A percentile compares a stretch with the other conserved stretches of the same genome.
Evolutionary conservation across 108 stramenopile species (phyloP).

Genomic region (Cyclostephanos tholiformis): DNA sequence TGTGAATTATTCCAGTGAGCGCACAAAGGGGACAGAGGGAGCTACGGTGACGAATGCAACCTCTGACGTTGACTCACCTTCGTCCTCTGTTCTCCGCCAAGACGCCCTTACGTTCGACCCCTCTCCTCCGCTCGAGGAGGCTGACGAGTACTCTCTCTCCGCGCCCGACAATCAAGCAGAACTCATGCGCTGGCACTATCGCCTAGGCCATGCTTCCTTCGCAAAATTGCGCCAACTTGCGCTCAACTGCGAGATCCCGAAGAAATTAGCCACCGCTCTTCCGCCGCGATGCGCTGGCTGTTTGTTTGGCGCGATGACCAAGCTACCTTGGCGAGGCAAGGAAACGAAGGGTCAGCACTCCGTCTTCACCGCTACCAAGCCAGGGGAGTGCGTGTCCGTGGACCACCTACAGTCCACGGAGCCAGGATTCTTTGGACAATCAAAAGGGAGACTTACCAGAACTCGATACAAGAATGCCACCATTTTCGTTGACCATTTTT

Average conservation of each 20-base stretch:
- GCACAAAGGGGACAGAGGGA: background rate
- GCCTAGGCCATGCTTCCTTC: slow-evolving; percentile 39
- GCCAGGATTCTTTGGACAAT: background rate
- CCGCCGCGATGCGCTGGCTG: background rate
- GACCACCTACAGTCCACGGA: too few species aligned
- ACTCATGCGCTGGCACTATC: slow-evolving; percentile 35
- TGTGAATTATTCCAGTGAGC: too few species aligned
- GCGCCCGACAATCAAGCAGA: slow-evolving; percentile 12
- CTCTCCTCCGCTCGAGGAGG: background rate
- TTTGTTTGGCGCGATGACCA: background rate
- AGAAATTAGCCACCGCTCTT: too few species aligned
- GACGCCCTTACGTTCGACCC: background rate
- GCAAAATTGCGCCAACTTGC: slow-evolving; percentile 29
- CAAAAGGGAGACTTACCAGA: background rate
- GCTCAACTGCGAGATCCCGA: too few species aligned
- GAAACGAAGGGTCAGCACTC: too few species aligned
- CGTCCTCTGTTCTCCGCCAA: background rate
- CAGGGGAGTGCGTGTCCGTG: too few species aligned
- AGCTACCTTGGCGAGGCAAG: too few species aligned
- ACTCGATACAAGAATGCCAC: background rate
- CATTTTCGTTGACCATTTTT: slow-evolving; percentile 48
- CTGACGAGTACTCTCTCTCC: background rate
- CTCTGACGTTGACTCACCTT: background rate
- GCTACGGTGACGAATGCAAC: background rate
- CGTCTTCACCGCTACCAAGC: too few species aligned